Conservation (phyloP, 345 rosid species). For the Rubroshorea leprosula region DNA sequence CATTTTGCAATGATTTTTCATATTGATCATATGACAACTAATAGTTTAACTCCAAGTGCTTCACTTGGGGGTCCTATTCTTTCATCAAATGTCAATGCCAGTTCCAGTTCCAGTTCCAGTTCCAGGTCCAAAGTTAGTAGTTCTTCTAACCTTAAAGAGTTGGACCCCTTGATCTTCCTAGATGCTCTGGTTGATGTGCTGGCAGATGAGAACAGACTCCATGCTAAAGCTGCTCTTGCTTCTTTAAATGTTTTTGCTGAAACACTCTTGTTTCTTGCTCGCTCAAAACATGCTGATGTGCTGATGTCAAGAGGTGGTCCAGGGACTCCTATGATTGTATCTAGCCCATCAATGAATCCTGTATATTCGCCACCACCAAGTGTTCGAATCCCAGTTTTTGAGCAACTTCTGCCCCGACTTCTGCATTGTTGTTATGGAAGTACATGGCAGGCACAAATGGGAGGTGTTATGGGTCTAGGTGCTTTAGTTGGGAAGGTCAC, state of each 20-base stretch:
- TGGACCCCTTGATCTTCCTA: slow-evolving; percentile 85
- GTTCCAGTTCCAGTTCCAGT: no score
- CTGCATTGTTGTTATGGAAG: slow-evolving; percentile 96
- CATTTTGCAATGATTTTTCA: slow-evolving; percentile 94
- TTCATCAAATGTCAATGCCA: slow-evolving; percentile 38
- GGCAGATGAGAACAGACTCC: slow-evolving; percentile 82
- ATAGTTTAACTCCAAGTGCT: slow-evolving; percentile 42
- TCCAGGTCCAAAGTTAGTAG: slow-evolving; percentile 57
- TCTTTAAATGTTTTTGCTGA: slow-evolving; percentile 84
- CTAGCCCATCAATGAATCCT: slow-evolving; percentile 99
- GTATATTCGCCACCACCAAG: slow-evolving; percentile 94
- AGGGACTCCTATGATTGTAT: slow-evolving; percentile 89
- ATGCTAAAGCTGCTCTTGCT: slow-evolving; percentile 85
- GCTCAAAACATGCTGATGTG: slow-evolving; percentile 75
- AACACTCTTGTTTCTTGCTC: slow-evolving; percentile 88
- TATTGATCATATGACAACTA: slow-evolving; percentile 51
- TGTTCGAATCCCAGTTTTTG: slow-evolving; percentile 87
- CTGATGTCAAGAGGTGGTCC: slow-evolving; percentile 91
- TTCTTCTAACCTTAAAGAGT: slow-evolving; percentile 67
- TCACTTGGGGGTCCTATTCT: slow-evolving; percentile 47
- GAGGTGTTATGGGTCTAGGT: slow-evolving; percentile 98
- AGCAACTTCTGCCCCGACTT: slow-evolving; percentile 95
- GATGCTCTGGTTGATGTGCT: slow-evolving; percentile 96
- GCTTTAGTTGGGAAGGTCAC: slow-evolving; percentile 96
- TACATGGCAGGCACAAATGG: slow-evolving; percentile 98